Evolutionary conservation across 805 yeast species (phyloP).

Genomic region (Wickerhamomyces subpelliculosus): DNA sequence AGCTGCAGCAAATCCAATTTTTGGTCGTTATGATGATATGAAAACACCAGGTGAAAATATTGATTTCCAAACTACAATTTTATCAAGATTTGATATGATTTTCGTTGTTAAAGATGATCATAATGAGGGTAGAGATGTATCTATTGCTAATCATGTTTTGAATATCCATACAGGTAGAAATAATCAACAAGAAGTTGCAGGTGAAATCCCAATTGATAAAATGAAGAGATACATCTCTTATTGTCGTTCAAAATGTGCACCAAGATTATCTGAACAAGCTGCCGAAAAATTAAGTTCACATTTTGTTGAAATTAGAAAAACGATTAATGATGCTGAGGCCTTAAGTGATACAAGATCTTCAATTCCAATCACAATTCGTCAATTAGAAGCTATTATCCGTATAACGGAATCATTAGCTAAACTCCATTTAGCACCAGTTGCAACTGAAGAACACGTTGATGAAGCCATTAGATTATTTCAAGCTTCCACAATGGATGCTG

Average conservation of each 20-base stretch:
- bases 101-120: constrained; percentile 96
- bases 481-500: constrained; percentile 98
- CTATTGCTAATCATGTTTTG: constrained; percentile 93
- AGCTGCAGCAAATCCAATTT: constrained; percentile 97
- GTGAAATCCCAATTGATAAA: constrained; percentile 82
- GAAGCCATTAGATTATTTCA: constrained; percentile 92
- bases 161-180: constrained; percentile 83
- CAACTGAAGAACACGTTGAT: constrained; percentile 83
- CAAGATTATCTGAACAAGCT: constrained; percentile 82
- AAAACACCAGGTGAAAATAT: constrained; percentile 97
- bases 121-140: constrained; percentile 73
- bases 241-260: constrained; percentile 88
- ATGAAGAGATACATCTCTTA: constrained; percentile 92
- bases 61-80: constrained; percentile 93
- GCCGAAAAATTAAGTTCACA: constrained; percentile 86
- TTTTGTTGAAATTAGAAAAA: constrained; percentile 83
- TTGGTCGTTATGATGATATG: constrained; percentile 93
- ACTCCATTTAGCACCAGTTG: constrained; percentile 73
- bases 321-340: constrained; percentile 73
- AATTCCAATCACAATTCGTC: constrained; percentile 96
- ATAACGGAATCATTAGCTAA: constrained; percentile 93
- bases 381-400: constrained; percentile 93
- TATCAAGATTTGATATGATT: constrained; percentile 98
- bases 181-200: constrained; percentile 45
- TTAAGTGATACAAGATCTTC: constrained; percentile 85